Base-by-base conservation (phyloP, 768 basidiomycete genomes). In the Plicaturopsis crispa region DNA sequence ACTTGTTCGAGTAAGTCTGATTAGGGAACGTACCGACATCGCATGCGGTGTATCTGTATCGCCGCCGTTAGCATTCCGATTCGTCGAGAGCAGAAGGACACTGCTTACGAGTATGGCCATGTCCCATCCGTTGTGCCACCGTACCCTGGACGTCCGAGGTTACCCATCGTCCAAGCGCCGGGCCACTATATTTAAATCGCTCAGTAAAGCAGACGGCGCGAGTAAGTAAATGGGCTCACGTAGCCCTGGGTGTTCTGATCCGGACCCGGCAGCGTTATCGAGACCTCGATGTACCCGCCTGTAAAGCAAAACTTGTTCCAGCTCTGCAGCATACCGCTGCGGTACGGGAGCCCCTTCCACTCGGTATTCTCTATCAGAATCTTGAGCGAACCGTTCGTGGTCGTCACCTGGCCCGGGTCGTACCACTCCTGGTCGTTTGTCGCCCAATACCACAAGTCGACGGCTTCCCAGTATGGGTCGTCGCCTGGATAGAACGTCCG, bases 231-330 rank as follows among this genome's bases (percentile, higher is more conserved):
- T 31, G 37, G 1, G 63, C 69, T 51, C 48, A 69, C 69, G 47
- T 72, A 74, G 20, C 72, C 73, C 36, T 44, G 41, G 3, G 77
- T 69, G 33, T 62, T 50, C n/a, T 30, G 28, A 20, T 34, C 33
- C 8, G 8, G 8, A 8, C 33, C 33, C 8, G 33, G 33, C 18
- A 34, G 33, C 12, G 18, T 17, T 34, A 34, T 20, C 19, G 33
- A 13, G 10, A 34, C 33, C 19, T 34, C 33, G 18, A 34, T 55
- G 35, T 72, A 71, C 4, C 87, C 87, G 19, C 72, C 73, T 20
- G 83, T 77, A 51, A 88, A 89, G 57, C 84, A 91, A 51, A 91
- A 80, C 66, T 91, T 88, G 60, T 91, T 91, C 88, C 89, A 92
- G 28, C 75, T 76, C 61, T 90, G 86, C 3, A 92, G 62, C 85